Conservation (phyloP, 495 filamentous ascomycete species). For the Podospora pseudoanserina region DNA sequence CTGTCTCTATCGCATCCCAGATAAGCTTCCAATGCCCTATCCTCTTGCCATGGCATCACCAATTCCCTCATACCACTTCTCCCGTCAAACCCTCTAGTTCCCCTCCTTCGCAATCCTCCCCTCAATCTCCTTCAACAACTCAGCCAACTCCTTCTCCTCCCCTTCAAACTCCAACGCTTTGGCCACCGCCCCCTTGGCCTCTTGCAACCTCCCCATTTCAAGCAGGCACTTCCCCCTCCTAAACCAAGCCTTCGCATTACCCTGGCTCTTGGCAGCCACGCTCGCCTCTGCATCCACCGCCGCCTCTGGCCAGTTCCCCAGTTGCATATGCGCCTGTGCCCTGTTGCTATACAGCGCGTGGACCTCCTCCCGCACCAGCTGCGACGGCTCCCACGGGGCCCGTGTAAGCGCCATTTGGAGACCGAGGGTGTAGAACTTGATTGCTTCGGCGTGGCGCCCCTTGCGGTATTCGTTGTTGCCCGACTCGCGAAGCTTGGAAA, state of each 20-base stretch:
- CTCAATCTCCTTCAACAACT: conserved; percentile 68
- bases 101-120: conserved; percentile 30
- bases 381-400: conserved; percentile 81
- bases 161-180: conserved; percentile 81
- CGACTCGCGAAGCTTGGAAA: conserved; percentile 84
- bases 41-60: too few species aligned
- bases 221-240: conserved; percentile 72
- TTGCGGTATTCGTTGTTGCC: conserved; percentile 83
- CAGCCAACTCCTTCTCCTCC: conserved; percentile 64
- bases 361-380: conserved; percentile 79
- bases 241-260: conserved; percentile 95
- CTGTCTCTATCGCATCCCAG: too few species aligned
- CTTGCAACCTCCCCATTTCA: conserved; percentile 86
- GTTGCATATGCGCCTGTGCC: conserved; percentile 82
- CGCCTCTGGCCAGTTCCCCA: conserved; percentile 75
- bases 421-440: conserved; percentile 74
- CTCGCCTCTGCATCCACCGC: conserved; percentile 78
- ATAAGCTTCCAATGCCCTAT: too few species aligned
- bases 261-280: conserved; percentile 81
- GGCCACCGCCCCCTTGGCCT: conserved; percentile 71
- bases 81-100: neutral
- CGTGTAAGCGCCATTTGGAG: conserved; percentile 82
- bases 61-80: too few species aligned
- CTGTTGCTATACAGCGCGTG: conserved; percentile 76
- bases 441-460: conserved; percentile 65